Conservation (phyloP, 2,329 filamentous ascomycete genomes). For the Dendryphion nanum region DNA sequence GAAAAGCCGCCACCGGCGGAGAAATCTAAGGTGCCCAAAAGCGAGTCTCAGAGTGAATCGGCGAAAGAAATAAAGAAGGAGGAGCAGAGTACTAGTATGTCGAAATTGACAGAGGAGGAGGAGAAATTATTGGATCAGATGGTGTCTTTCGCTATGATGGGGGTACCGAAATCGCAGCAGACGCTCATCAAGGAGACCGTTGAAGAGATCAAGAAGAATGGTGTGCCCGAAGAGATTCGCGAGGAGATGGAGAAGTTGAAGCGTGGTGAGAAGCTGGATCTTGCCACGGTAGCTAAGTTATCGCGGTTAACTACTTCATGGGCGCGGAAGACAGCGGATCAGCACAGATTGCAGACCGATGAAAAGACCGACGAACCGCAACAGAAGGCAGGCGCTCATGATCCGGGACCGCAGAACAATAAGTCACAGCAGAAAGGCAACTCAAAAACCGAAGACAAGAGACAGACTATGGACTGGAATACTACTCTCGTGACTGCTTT, state of each 20-base stretch:
- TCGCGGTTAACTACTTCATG: slow-evolving; percentile 57
- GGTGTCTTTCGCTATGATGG: slow-evolving; percentile 56
- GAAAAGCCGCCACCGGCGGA: slow-evolving; percentile 20
- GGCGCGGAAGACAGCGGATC: slow-evolving; percentile 51
- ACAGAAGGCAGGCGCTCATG: slow-evolving; percentile 46
- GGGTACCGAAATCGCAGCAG: slow-evolving; percentile 62
- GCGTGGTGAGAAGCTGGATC: slow-evolving; percentile 48
- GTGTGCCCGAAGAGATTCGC: slow-evolving; percentile 67
- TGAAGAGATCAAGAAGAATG: slow-evolving; percentile 63
- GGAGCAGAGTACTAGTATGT: slow-evolving; percentile 26
- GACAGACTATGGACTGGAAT: slow-evolving; percentile 54
- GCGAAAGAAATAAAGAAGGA: slow-evolving; percentile 39
- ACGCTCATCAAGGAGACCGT: slow-evolving; percentile 60
- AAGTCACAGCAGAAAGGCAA: slow-evolving; percentile 15
- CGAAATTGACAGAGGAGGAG: slow-evolving; percentile 55
- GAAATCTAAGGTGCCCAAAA: slow-evolving; percentile 33
- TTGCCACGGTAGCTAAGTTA: slow-evolving; percentile 61
- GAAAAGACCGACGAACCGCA: slow-evolving; percentile 30
- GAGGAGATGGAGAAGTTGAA: slow-evolving; percentile 59
- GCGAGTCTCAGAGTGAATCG: slow-evolving; percentile 36
- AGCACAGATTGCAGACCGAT: slow-evolving; percentile 20
- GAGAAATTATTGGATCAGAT: slow-evolving; percentile 58
- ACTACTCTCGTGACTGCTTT: slow-evolving; percentile 59
- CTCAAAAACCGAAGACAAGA: slow-evolving; percentile 6
- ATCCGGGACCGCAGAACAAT: slow-evolving; percentile 42